Conservation (phyloP, 2,329 filamentous ascomycete species). For the Botrytis pseudocinerea region DNA sequence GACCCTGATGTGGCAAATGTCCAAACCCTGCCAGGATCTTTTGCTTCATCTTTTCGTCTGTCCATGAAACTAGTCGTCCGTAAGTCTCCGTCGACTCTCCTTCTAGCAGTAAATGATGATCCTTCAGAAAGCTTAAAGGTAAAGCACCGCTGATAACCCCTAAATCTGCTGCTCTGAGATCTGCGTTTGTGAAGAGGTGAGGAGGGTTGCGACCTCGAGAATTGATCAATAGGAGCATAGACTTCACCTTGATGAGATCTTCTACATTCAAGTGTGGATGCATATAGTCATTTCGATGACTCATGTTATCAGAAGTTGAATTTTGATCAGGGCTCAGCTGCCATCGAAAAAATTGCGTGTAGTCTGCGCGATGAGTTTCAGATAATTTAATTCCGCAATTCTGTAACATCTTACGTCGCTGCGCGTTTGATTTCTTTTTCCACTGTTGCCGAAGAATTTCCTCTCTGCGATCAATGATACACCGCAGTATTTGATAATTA, state of each 20-base stretch:
- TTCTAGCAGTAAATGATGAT: background rate
- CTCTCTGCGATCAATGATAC: background rate
- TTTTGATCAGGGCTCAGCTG: background rate
- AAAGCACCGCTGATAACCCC: background rate
- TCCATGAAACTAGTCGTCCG: background rate
- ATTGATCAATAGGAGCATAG: background rate
- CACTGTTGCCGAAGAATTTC: background rate
- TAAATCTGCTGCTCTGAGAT: background rate
- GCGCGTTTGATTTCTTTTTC: background rate
- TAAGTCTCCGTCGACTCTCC: background rate
- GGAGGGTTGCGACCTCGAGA: background rate
- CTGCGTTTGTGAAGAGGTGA: background rate
- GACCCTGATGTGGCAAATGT: background rate
- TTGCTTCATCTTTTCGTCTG: no score
- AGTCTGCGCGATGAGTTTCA: background rate
- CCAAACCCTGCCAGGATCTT: background rate
- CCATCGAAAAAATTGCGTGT: background rate
- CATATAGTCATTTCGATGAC: background rate
- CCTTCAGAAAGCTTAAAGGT: background rate
- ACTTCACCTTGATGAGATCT: background rate
- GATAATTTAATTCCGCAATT: background rate
- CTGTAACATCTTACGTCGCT: background rate
- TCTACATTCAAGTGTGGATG: background rate
- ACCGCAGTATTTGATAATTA: background rate
- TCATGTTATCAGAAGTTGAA: background rate